These are phyloP conservation scores for Sphagnum fallax DNA, from an alignment of 228 moss, liverwort and hornwort species.

Conservation along the genomic window DNA sequence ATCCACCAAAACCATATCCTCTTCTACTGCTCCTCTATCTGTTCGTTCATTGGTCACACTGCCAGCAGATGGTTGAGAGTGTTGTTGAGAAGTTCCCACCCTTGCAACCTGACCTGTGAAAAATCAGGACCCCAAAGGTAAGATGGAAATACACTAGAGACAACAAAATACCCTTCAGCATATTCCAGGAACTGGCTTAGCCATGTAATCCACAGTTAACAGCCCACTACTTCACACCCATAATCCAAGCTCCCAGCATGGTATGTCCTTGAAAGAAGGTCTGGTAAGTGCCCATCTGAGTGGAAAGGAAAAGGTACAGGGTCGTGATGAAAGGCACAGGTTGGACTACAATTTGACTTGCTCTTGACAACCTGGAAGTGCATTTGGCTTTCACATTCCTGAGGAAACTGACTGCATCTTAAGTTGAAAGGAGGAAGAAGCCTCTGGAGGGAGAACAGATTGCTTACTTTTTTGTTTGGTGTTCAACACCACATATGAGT, in stretches of 20 bases:
- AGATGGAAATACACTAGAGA: neutral
- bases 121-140: neutral
- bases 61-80: constrained; percentile 7
- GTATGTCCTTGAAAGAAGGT: neutral
- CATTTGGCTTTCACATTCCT: neutral
- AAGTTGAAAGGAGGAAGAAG: neutral
- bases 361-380: constrained; percentile 4
- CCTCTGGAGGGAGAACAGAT: constrained; percentile 4
- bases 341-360: constrained; percentile 16
- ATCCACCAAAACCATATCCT: constrained; percentile 34
- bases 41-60: constrained; percentile 2
- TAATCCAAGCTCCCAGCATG: neutral
- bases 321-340: neutral
- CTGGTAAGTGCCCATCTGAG: neutral
- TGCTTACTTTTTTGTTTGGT: constrained; percentile 14
- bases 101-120: constrained; percentile 18
- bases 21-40: constrained; percentile 9
- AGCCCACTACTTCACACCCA: neutral
- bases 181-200: neutral
- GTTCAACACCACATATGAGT: constrained; percentile 30
- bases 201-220: neutral
- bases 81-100: constrained; percentile 2
- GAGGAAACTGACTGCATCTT: constrained; percentile 1
- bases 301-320: neutral
- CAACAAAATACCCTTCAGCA: neutral